These are phyloP conservation scores for Ophiorrhiza pumila DNA, from an alignment of 257 asterid species.

Conservation along the genomic window DNA sequence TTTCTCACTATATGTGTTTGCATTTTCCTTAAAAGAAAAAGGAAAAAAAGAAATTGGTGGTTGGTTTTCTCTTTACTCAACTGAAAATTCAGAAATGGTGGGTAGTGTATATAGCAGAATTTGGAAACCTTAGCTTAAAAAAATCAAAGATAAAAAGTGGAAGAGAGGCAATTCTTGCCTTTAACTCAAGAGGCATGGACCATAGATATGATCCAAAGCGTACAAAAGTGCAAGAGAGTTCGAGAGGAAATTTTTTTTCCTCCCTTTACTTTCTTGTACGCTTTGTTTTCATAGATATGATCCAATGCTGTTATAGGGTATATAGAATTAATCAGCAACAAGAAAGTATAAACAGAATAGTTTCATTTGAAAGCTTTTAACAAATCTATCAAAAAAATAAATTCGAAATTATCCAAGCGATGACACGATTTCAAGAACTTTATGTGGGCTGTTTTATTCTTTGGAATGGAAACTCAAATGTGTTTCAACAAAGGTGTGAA, in stretches of 20 bases:
- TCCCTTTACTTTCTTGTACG: slow-evolving; percentile 14
- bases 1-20: too few relatives aligned
- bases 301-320: too few relatives aligned
- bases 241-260: too few relatives aligned
- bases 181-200: neutral
- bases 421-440: neutral
- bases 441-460: neutral
- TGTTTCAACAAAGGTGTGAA: neutral
- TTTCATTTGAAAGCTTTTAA: neutral
- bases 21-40: too few relatives aligned
- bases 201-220: too few relatives aligned
- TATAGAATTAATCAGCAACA: neutral
- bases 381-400: neutral
- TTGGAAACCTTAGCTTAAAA: slow-evolving; percentile 8
- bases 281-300: slow-evolving; percentile 12
- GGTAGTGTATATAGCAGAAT: slow-evolving; percentile 22
- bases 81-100: neutral
- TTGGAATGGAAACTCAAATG: neutral
- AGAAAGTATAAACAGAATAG: neutral
- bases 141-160: neutral
- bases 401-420: too few relatives aligned
- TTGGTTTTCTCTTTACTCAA: neutral
- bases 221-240: too few relatives aligned
- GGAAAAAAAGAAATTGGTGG: neutral
- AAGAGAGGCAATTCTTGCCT: neutral